phyloP scores from a whole-genome alignment of 2,329 filamentous ascomycete genomes.

The Fusarium aywerte region DNA sequence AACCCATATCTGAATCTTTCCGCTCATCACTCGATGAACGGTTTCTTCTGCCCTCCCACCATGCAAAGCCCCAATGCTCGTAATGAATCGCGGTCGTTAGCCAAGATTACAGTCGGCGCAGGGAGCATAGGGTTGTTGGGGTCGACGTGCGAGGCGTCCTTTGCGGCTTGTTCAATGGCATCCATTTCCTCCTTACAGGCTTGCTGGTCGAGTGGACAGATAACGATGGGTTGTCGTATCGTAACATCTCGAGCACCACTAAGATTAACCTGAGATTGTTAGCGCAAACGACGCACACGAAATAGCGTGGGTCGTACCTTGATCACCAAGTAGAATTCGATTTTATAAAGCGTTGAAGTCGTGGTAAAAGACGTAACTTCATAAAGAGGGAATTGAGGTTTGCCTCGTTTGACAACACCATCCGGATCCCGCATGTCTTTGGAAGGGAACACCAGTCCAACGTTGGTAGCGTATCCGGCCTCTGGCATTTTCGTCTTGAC shows the following conservation, averaged over 20 bases:
- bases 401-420: slow-evolving; percentile 85
- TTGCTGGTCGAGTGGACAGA: slow-evolving; percentile 94
- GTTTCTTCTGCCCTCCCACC: slow-evolving; percentile 72
- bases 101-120: slow-evolving; percentile 81
- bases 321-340: slow-evolving; percentile 94
- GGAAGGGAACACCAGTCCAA: slow-evolving; percentile 89
- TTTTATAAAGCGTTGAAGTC: slow-evolving; percentile 93
- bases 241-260: slow-evolving; percentile 88
- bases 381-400: slow-evolving; percentile 89
- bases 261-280: slow-evolving; percentile 76
- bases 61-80: slow-evolving; percentile 71
- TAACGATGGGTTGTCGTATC: slow-evolving; percentile 91
- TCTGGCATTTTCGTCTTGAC: slow-evolving; percentile 89
- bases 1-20: slow-evolving; percentile 20
- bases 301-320: slow-evolving; percentile 69
- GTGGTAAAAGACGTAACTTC: slow-evolving; percentile 92
- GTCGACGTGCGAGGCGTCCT: slow-evolving; percentile 88
- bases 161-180: slow-evolving; percentile 94
- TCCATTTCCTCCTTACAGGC: slow-evolving; percentile 99
- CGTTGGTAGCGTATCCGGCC: slow-evolving; percentile 90
- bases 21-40: slow-evolving; percentile 66
- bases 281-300: slow-evolving; percentile 30
- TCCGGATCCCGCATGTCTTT: slow-evolving; percentile 89
- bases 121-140: slow-evolving; percentile 93
- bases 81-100: slow-evolving; percentile 75